phyloP scores from a whole-genome alignment of 345 rosid species.

The Kernera saxatilis region DNA sequence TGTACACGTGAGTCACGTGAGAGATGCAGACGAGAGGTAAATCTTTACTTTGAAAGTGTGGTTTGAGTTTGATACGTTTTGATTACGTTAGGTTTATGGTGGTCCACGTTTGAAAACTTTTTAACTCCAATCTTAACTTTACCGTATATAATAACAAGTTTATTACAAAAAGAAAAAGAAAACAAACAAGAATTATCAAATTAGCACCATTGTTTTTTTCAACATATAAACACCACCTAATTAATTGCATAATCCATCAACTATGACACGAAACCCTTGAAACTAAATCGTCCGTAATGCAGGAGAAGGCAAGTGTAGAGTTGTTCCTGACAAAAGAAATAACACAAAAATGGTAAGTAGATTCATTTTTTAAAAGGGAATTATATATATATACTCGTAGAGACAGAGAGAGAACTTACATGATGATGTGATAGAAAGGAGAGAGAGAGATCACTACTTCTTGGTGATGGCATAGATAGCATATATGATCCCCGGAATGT shows the following conservation, averaged over 20 bases:
- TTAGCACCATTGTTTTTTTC: not conserved
- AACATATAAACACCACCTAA: not conserved
- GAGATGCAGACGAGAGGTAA: not conserved
- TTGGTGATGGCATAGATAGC: constrained; percentile 71
- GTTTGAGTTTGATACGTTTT: not conserved
- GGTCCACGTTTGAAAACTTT: not conserved
- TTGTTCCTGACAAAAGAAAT: not conserved
- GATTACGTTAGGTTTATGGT: not conserved
- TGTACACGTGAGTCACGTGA: not conserved
- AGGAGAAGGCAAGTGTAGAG: too few relatives aligned
- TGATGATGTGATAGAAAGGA: not conserved
- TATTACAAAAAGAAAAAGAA: not conserved
- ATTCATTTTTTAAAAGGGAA: too few relatives aligned
- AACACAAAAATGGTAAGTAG: not conserved
- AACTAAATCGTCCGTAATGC: too few relatives aligned
- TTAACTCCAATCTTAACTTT: not conserved
- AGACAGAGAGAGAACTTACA: constrained; percentile 15
- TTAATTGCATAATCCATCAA: not conserved
- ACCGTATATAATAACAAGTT: not conserved
- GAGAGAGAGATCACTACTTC: not conserved
- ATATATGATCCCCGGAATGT: constrained; percentile 78
- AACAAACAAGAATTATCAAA: not conserved
- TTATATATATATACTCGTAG: not conserved
- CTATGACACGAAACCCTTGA: too few relatives aligned
- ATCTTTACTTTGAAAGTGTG: not conserved